These are phyloP conservation scores for Davidsoniella neocaledoniae DNA, from an alignment of 2,329 filamentous ascomycete species.

Conservation along the genomic window DNA sequence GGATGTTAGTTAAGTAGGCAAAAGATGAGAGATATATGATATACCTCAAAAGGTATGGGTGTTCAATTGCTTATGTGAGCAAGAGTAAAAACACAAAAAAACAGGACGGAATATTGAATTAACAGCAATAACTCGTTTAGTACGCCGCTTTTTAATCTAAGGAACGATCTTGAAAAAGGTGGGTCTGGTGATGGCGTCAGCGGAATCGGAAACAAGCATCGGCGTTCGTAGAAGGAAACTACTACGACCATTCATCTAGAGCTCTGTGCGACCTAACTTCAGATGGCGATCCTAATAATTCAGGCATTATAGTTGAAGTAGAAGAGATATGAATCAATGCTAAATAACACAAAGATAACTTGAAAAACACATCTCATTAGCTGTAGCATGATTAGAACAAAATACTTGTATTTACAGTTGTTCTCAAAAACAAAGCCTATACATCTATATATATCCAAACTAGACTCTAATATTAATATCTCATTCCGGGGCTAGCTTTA, in stretches of 20 bases:
- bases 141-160: background rate
- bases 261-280: no score
- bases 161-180: slow-evolving; percentile 2
- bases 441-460: no score
- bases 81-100: background rate
- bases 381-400: no score
- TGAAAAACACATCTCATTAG: no score
- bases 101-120: background rate
- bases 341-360: no score
- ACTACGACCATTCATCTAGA: background rate
- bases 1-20: no score
- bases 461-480: no score
- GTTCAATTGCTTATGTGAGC: background rate
- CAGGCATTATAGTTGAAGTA: no score
- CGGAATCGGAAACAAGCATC: slow-evolving; percentile 3
- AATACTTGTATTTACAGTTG: no score
- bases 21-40: background rate
- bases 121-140: background rate
- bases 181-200: slow-evolving; percentile 12
- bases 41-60: background rate
- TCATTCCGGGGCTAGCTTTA: slow-evolving; percentile 25
- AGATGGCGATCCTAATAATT: no score
- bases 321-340: no score
- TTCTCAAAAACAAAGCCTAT: no score
- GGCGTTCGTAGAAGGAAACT: background rate